Conservation (phyloP, 177 flowering plant genomes). For the Vitis hybrid region DNA sequence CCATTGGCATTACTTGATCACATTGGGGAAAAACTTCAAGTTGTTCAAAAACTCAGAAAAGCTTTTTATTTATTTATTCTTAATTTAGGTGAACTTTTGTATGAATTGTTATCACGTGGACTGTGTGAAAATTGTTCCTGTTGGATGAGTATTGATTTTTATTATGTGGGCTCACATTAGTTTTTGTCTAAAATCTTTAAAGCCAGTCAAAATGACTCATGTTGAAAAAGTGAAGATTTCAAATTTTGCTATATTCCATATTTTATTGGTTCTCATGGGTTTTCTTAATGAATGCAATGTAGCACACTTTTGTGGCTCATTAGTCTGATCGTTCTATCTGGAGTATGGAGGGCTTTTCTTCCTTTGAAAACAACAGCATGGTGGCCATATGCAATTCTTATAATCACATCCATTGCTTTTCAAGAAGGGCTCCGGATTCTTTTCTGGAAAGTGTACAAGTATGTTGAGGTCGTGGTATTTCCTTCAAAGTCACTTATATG, state of each 20-base stretch:
- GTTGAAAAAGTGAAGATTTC: neutral
- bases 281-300: conserved; percentile 18
- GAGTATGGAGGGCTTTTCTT: conserved; percentile 83
- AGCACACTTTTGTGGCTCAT: conserved; percentile 86
- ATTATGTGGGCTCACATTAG: too few species aligned
- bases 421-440: conserved; percentile 82
- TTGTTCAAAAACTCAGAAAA: too few species aligned
- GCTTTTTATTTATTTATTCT: too few species aligned
- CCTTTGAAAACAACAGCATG: conserved; percentile 61
- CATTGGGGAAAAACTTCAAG: too few species aligned
- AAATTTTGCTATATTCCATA: neutral
- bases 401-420: conserved; percentile 69
- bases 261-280: conserved; percentile 7
- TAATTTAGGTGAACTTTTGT: too few species aligned
- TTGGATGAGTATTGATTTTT: too few species aligned
- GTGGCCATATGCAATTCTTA: conserved; percentile 74
- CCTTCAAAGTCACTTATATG: neutral
- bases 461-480: conserved; percentile 18
- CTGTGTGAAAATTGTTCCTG: too few species aligned
- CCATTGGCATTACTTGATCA: too few species aligned
- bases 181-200: too few species aligned
- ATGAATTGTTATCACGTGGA: too few species aligned
- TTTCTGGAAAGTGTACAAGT: conserved; percentile 88
- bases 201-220: too few species aligned
- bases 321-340: conserved; percentile 73